Conservation (phyloP, 805 yeast species). For the Candida wancherniae region DNA sequence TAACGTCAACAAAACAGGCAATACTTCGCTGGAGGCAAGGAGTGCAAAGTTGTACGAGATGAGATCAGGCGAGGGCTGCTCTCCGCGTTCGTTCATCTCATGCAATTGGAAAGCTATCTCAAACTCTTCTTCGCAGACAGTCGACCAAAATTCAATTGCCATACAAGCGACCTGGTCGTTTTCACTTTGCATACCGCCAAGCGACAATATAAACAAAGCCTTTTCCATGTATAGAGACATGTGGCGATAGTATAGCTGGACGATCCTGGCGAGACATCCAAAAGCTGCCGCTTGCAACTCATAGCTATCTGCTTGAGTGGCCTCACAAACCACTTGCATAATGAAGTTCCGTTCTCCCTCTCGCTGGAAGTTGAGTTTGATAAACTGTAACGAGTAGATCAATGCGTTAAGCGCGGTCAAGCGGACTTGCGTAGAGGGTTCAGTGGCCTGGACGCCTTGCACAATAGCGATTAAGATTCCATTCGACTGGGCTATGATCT, state of each 20-base stretch:
- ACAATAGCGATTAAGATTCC: constrained; percentile 93
- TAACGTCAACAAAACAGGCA: constrained; percentile 78
- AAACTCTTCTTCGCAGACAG: constrained; percentile 97
- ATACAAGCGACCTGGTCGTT: constrained; percentile 90
- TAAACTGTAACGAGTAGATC: constrained; percentile 85
- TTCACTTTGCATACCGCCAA: constrained; percentile 80
- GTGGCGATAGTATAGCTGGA: constrained; percentile 80
- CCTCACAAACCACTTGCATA: constrained; percentile 99
- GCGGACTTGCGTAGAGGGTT: constrained; percentile 70
- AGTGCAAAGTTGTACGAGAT: constrained; percentile 76
- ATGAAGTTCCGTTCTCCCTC: constrained; percentile 95
- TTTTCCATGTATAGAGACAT: constrained; percentile 97
- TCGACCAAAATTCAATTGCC: constrained; percentile 99
- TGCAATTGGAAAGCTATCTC: constrained; percentile 69
- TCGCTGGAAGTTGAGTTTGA: constrained; percentile 79
- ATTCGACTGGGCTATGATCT: constrained; percentile 77
- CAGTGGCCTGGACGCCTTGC: constrained; percentile 88
- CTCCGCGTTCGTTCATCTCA: constrained; percentile 42
- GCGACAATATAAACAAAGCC: constrained; percentile 86
- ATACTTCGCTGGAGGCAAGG: constrained; percentile 75
- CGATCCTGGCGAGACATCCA: constrained; percentile 89
- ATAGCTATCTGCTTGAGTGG: constrained; percentile 81
- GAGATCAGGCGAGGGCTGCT: constrained; percentile 36
- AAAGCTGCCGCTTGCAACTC: constrained; percentile 92
- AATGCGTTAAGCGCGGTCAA: constrained; percentile 89